phyloP scores from a whole-genome alignment of 371 early-diverging fungal species.

The Rhizomucor miehei region DNA sequence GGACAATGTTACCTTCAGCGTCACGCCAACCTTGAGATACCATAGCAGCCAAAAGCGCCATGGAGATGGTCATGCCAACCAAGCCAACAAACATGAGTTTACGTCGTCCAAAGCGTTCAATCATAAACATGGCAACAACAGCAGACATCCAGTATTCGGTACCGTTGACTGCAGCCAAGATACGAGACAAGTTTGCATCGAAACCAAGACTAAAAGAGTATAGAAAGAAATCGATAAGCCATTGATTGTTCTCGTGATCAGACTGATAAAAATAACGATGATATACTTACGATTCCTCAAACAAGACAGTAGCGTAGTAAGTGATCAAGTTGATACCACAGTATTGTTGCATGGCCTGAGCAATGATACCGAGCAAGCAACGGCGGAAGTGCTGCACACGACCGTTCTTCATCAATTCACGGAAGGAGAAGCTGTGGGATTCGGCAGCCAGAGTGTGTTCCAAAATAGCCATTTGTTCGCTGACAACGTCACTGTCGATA shows the following conservation, averaged over 20 bases:
- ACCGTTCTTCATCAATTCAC: slow-evolving; percentile 37
- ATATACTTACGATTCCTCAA: slow-evolving; percentile 9
- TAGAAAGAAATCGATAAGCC: too few species aligned
- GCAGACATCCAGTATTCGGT: slow-evolving; percentile 19
- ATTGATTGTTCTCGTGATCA: too few species aligned
- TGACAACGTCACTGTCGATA: slow-evolving; percentile 24
- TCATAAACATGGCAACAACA: slow-evolving; percentile 17
- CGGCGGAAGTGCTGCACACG: slow-evolving; percentile 41
- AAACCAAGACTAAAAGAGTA: slow-evolving; percentile 8
- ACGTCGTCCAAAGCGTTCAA: slow-evolving; percentile 18
- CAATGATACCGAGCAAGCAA: slow-evolving; percentile 37
- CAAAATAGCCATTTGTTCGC: slow-evolving; percentile 40
- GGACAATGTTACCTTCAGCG: slow-evolving; percentile 11
- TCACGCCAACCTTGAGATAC: slow-evolving; percentile 6
- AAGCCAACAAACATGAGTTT: slow-evolving; percentile 16
- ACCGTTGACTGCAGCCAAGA: slow-evolving; percentile 18
- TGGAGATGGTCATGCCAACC: slow-evolving; percentile 15
- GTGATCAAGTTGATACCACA: slow-evolving; percentile 45
- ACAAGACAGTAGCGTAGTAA: slow-evolving; percentile 16
- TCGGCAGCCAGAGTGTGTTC: slow-evolving; percentile 38
- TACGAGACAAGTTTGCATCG: slow-evolving; percentile 16
- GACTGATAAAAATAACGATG: not conserved
- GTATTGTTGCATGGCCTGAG: slow-evolving; percentile 45
- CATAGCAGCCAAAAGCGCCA: slow-evolving; percentile 12
- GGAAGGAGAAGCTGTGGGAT: slow-evolving; percentile 21